phyloP scores from a whole-genome alignment of 768 basidiomycete genomes.

The Goffeauzyma gilvescens region DNA sequence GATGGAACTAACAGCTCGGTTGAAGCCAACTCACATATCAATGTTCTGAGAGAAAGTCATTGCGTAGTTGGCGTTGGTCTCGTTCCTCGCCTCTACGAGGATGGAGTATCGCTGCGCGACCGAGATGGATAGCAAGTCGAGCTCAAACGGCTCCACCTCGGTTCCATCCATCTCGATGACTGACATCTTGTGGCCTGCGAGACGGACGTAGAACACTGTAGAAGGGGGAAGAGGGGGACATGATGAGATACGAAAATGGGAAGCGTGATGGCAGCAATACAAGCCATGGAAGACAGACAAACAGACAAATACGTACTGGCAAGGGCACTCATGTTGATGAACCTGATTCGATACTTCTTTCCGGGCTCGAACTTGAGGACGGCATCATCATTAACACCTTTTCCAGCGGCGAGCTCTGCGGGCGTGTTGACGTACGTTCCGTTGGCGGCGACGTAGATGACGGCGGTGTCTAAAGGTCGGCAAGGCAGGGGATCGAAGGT shows the following conservation, averaged over 20 bases:
- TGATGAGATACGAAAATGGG: background rate
- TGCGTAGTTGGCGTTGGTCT: slow-evolving; percentile 63
- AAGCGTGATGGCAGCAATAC: no score
- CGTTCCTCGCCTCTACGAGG: slow-evolving; percentile 75
- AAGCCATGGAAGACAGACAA: no score
- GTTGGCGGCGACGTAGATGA: slow-evolving; percentile 70
- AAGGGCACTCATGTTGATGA: slow-evolving; percentile 56
- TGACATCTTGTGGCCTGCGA: slow-evolving; percentile 34
- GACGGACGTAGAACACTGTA: slow-evolving; percentile 31
- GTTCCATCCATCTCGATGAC: slow-evolving; percentile 34
- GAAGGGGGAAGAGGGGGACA: slow-evolving; percentile 2
- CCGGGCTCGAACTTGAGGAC: slow-evolving; percentile 67
- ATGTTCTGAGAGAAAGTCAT: slow-evolving; percentile 44
- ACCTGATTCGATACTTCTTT: slow-evolving; percentile 70
- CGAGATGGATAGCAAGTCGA: slow-evolving; percentile 52
- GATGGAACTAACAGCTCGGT: background rate
- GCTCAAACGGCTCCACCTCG: slow-evolving; percentile 55
- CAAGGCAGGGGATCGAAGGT: no score
- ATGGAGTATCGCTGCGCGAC: slow-evolving; percentile 88
- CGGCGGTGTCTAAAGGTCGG: no score
- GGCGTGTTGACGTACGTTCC: slow-evolving; percentile 46
- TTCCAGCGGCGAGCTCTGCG: slow-evolving; percentile 37
- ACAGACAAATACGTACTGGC: slow-evolving; percentile 20
- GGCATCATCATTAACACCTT: slow-evolving; percentile 61
- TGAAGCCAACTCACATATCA: slow-evolving; percentile 41